phyloP scores from a whole-genome alignment of 2,329 filamentous ascomycete species.

The Magnaporthiopsis rhizophila region DNA sequence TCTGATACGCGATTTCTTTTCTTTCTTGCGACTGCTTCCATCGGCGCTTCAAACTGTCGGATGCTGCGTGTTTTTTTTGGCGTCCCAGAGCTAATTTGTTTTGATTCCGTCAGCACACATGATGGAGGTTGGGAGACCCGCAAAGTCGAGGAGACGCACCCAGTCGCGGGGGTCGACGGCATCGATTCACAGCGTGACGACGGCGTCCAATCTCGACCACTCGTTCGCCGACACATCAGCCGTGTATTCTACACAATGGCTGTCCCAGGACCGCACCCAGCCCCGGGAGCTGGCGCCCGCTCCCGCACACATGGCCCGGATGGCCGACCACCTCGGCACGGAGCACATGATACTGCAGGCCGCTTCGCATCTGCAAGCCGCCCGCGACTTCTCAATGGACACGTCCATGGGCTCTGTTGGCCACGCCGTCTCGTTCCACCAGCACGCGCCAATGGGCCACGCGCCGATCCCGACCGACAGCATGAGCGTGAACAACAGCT shows the following conservation, averaged over 20 bases:
- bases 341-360: constrained; percentile 54
- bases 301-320: constrained; percentile 35
- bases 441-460: constrained; percentile 28
- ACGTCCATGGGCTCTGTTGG: constrained; percentile 39
- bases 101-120: not conserved
- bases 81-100: not conserved
- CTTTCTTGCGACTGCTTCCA: not conserved
- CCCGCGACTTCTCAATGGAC: constrained; percentile 40
- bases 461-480: constrained; percentile 48
- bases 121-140: not conserved
- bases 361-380: constrained; percentile 45
- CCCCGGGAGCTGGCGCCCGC: constrained; percentile 33
- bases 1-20: not conserved
- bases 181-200: constrained; percentile 46
- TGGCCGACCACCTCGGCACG: constrained; percentile 17
- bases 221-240: constrained; percentile 34
- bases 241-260: constrained; percentile 43
- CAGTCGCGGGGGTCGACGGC: constrained; percentile 38
- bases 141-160: not conserved
- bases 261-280: constrained; percentile 31
- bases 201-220: constrained; percentile 44
- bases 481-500: constrained; percentile 43
- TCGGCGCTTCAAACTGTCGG: no score
- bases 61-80: not conserved
- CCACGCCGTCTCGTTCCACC: constrained; percentile 35